Evolutionary conservation across 2,329 filamentous ascomycete genomes (phyloP).

Genomic region (Didymella segeticola): DNA sequence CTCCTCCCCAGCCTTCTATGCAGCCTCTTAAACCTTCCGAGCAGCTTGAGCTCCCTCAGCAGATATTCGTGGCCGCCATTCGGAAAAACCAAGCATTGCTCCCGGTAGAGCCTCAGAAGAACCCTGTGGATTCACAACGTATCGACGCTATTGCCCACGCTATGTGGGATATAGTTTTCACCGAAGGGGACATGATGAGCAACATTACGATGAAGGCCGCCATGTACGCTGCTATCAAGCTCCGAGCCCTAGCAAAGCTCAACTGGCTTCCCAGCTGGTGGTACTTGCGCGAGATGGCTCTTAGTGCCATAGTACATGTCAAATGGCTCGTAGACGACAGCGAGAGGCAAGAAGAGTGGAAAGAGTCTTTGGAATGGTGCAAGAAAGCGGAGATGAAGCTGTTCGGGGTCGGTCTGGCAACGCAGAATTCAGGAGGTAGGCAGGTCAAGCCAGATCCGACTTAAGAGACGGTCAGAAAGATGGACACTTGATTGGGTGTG

Average conservation of each 20-base stretch:
- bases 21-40: neutral
- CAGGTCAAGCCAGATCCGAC: neutral
- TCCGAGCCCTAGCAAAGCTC: conserved; percentile 25
- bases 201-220: conserved; percentile 10
- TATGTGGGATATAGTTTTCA: conserved; percentile 25
- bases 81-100: neutral
- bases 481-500: neutral
- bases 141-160: conserved; percentile 19
- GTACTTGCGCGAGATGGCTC: conserved; percentile 21
- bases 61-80: neutral
- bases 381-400: neutral
- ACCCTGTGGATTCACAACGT: neutral
- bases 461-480: neutral
- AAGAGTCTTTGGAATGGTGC: neutral
- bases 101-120: neutral
- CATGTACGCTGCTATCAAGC: conserved; percentile 17
- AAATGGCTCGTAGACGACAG: conserved; percentile 15
- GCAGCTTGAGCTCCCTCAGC: neutral
- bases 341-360: conserved; percentile 18
- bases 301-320: neutral
- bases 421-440: neutral
- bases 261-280: conserved; percentile 34
- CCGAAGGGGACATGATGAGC: neutral
- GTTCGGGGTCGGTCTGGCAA: neutral
- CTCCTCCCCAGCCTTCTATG: neutral